Evolutionary conservation across 2,329 filamentous ascomycete genomes (phyloP).

Genomic region (Colletotrichum siamense): DNA sequence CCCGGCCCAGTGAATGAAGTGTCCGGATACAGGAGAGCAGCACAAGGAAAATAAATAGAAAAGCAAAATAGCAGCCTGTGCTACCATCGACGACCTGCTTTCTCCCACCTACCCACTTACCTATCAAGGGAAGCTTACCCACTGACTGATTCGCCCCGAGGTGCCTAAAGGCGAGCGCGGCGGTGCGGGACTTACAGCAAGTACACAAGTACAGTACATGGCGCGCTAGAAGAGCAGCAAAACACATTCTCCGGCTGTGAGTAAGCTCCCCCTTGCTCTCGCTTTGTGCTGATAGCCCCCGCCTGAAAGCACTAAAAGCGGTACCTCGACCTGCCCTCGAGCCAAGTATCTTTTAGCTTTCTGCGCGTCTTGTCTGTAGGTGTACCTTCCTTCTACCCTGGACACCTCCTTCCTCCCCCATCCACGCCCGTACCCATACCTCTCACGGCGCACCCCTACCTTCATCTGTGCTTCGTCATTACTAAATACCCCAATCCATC

Average conservation of each 20-base stretch:
- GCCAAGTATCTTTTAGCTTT: constrained; percentile 4
- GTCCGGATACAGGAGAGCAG: background rate
- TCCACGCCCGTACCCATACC: constrained; percentile 13
- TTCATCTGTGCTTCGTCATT: constrained; percentile 24
- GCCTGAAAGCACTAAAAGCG: background rate
- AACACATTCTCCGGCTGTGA: background rate
- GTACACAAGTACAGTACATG: constrained; percentile 14
- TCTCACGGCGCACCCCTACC: constrained; percentile 19
- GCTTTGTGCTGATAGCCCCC: background rate
- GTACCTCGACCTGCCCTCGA: background rate
- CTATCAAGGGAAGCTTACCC: constrained; percentile 18
- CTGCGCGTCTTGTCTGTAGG: background rate
- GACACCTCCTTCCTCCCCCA: background rate
- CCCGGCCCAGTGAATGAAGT: background rate
- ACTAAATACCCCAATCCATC: constrained; percentile 25
- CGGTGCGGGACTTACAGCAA: constrained; percentile 8
- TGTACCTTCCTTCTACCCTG: background rate
- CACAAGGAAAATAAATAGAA: background rate
- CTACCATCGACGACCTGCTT: background rate
- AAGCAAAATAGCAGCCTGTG: background rate
- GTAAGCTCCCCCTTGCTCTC: constrained; percentile 17
- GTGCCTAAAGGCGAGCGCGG: constrained; percentile 15
- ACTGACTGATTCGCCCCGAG: constrained; percentile 15
- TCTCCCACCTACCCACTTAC: constrained; percentile 8
- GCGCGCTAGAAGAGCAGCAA: background rate